These are phyloP conservation scores for Venturia effusa DNA, from an alignment of 2,329 filamentous ascomycete genomes.

Conservation along the genomic window DNA sequence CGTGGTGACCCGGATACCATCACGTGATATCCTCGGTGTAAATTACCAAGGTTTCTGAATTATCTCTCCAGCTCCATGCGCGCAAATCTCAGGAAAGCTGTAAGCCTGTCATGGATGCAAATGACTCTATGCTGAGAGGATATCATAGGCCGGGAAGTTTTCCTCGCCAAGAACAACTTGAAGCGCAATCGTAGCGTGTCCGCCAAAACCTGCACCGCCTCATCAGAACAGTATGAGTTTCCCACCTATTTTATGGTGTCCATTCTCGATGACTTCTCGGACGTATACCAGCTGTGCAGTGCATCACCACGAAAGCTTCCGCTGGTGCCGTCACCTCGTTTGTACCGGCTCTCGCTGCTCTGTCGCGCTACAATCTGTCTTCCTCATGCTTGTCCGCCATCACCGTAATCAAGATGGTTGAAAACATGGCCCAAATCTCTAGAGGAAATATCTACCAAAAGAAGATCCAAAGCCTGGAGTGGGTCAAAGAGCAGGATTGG, in stretches of 20 bases:
- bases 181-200: neutral
- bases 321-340: conserved; percentile 11
- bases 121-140: too few relatives aligned
- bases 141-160: neutral
- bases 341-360: conserved; percentile 17
- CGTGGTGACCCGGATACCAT: too few relatives aligned
- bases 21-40: too few relatives aligned
- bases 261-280: too few relatives aligned
- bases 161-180: neutral
- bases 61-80: too few relatives aligned
- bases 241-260: too few relatives aligned
- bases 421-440: conserved; percentile 11
- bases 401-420: conserved; percentile 13
- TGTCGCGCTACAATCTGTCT: conserved; percentile 23
- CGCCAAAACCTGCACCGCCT: conserved; percentile 14
- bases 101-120: too few relatives aligned
- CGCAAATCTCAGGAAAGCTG: too few relatives aligned
- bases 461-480: conserved; percentile 7
- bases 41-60: too few relatives aligned
- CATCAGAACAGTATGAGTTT: too few relatives aligned
- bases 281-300: too few relatives aligned
- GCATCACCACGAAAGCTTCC: conserved; percentile 9
- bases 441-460: conserved; percentile 2
- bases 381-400: conserved; percentile 21
- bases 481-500: neutral